Percentiles rank a stretch among this genome's conserved stretches.
Evolutionary conservation across 139 green algal species (phyloP).

Genomic region (Marvania coccoides): DNA sequence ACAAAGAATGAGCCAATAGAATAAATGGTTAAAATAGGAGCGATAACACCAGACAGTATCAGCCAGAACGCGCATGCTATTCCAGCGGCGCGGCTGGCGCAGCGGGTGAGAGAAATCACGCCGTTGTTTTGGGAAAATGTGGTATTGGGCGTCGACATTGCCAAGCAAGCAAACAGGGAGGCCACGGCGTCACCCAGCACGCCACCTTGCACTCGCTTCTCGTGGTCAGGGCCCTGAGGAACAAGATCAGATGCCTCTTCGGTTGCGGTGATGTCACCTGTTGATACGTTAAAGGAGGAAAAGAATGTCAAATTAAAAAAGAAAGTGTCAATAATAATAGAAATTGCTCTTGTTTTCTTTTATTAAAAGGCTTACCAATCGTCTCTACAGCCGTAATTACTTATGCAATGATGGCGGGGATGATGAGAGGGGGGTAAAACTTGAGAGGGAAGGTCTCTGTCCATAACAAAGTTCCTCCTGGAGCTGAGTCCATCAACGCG

Average conservation of each 20-base stretch:
- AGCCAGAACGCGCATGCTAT: slow-evolving; percentile 43
- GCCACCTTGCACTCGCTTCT: slow-evolving; percentile 46
- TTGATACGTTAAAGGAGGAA: too few species aligned
- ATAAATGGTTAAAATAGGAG: too few species aligned
- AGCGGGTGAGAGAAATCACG: slow-evolving; percentile 61
- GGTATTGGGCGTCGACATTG: slow-evolving; percentile 50
- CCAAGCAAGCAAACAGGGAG: slow-evolving; percentile 50
- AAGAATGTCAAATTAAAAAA: too few species aligned
- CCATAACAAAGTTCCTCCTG: slow-evolving; percentile 72
- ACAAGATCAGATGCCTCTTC: slow-evolving; percentile 45
- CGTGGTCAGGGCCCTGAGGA: slow-evolving; percentile 20
- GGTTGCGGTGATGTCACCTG: slow-evolving; percentile 69
- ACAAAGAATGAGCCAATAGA: slow-evolving; percentile 61
- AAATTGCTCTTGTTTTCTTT: too few species aligned
- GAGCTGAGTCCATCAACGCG: slow-evolving; percentile 36
- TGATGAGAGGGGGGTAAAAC: slow-evolving; percentile 2
- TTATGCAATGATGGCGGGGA: slow-evolving; percentile 5
- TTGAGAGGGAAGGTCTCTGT: slow-evolving; percentile 53
- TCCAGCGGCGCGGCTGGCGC: slow-evolving; percentile 39
- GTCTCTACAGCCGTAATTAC: not conserved
- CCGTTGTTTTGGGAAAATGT: slow-evolving; percentile 81
- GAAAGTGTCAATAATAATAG: not conserved
- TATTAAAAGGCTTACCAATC: not conserved
- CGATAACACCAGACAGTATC: slow-evolving; percentile 49
- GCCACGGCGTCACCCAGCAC: slow-evolving; percentile 49